Percentiles rank a stretch among this genome's conserved stretches.
Evolutionary conservation across 805 yeast genomes (phyloP).

Genomic region (Candida coleopterorum): DNA sequence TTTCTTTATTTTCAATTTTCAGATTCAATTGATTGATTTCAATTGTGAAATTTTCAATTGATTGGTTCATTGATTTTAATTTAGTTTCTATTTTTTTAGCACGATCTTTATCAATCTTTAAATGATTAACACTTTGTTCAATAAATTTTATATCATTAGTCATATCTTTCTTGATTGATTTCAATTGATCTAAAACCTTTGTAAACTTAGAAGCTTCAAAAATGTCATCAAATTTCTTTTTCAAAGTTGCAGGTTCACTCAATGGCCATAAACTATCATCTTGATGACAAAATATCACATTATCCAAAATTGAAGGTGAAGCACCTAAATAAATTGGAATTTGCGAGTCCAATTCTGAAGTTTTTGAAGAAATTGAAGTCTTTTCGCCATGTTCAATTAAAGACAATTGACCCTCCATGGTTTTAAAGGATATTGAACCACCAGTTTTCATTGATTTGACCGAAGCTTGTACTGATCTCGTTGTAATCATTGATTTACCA

Average conservation of each 20-base stretch:
- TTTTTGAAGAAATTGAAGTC: slow-evolving; percentile 71
- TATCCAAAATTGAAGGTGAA: slow-evolving; percentile 79
- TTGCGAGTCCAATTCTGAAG: slow-evolving; percentile 76
- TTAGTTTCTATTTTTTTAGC: slow-evolving; percentile 55
- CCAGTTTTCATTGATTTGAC: slow-evolving; percentile 41
- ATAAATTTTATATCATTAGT: slow-evolving; percentile 67
- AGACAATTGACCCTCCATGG: slow-evolving; percentile 83
- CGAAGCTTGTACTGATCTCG: slow-evolving; percentile 75
- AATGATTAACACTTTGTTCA: slow-evolving; percentile 73
- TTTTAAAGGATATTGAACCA: slow-evolving; percentile 60
- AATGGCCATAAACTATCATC: slow-evolving; percentile 97
- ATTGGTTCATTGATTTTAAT: slow-evolving; percentile 37
- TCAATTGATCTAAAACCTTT: slow-evolving; percentile 79
- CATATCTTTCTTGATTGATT: slow-evolving; percentile 72
- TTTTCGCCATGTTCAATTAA: slow-evolving; percentile 63
- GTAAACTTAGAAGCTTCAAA: slow-evolving; percentile 94
- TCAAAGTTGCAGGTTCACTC: slow-evolving; percentile 81
- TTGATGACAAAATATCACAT: slow-evolving; percentile 95
- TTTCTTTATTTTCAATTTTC: slow-evolving; percentile 50
- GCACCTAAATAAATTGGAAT: slow-evolving; percentile 86
- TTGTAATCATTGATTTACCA: slow-evolving; percentile 75
- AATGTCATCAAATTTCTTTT: slow-evolving; percentile 92
- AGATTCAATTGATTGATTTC: slow-evolving; percentile 46
- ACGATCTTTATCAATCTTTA: slow-evolving; percentile 67
- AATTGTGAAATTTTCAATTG: slow-evolving; percentile 40